Evolutionary conservation across 768 basidiomycete genomes (phyloP), one percentile per base, ranked within the genome.

Genomic region (Porphyrellus cyaneotinctus): DNA sequence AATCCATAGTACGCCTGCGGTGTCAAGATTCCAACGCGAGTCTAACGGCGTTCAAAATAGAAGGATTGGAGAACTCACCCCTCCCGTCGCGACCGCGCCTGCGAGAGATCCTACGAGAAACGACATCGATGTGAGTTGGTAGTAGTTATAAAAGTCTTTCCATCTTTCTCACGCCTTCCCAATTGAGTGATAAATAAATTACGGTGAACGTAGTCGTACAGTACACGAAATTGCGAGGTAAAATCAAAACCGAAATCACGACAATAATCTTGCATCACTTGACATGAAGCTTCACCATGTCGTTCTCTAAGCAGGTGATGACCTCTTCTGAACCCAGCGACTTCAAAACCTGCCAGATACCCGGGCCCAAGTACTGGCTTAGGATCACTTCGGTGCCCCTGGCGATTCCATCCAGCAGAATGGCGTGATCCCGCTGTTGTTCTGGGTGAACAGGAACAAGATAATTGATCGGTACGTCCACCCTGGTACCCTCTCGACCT

Each of bases 1-100:
- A 87, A 83, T 22, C 83, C 85, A 66, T 87, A 87, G 69, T 87
- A 87, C 6, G 85, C 74, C 84, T 84, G 56, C 22, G 20, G 33
- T n/a, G n/a, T n/a, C n/a, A n/a, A n/a, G n/a, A n/a, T n/a, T n/a
- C 1, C 8, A 28, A 12, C n/a, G 15, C 3, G 35, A 11, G 24
- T 18, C 26, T 9, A 28, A 20, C 11, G 43, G 6, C 17, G 31
- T 43, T 17, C 31, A n/a, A 41, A 23, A 14, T 26, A 22, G 37
- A 39, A 22, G 10, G 13, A 42, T 2, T 18, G 31, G 7, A 30
- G 43, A 35, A 52, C 71, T 62, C 67, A 82, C 85, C 56, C 85
- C 85, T 49, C 85, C 84, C 32, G 84, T 85, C 46, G 81, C 77
- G 51, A 87, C 72, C 31, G 82, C 83, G 24, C 85, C 85, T 32